Evolutionary conservation across 768 basidiomycete genomes (phyloP).

Genomic region (Mycena venus): DNA sequence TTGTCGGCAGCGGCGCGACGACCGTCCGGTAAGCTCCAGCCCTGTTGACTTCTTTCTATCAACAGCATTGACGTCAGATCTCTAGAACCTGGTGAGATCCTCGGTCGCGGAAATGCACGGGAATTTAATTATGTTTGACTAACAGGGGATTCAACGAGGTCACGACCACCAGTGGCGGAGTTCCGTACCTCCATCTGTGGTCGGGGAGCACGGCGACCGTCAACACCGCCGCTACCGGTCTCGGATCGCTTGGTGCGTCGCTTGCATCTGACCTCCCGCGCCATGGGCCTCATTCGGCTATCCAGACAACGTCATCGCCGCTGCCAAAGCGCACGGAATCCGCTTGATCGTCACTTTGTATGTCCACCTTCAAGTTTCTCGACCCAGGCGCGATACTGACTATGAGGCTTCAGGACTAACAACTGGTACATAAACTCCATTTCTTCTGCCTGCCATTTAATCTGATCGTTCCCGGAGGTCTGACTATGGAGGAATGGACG

Average conservation of each 20-base stretch:
- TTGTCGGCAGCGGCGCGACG: constrained; percentile 64
- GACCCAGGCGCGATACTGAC: not conserved
- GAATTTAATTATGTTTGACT: too few relatives aligned
- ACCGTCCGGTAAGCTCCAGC: constrained; percentile 55
- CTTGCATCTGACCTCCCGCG: not conserved
- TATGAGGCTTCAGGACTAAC: constrained; percentile 62
- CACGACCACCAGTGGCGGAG: constrained; percentile 57
- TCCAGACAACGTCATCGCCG: constrained; percentile 66
- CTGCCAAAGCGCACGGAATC: constrained; percentile 71
- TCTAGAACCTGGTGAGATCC: constrained; percentile 44
- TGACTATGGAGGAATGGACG: too few relatives aligned
- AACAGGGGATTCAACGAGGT: constrained; percentile 66
- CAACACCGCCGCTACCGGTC: constrained; percentile 67
- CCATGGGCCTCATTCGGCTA: not conserved
- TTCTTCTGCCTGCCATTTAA: too few relatives aligned
- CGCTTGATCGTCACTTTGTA: constrained; percentile 72
- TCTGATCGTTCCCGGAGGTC: too few relatives aligned
- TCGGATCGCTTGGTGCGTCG: constrained; percentile 63
- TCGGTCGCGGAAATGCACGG: too few relatives aligned
- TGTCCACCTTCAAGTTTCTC: constrained; percentile 36
- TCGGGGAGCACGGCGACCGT: constrained; percentile 61
- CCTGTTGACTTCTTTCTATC: too few relatives aligned
- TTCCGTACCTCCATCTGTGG: constrained; percentile 68
- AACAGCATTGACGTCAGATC: too few relatives aligned
- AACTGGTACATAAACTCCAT: constrained; percentile 66